Evolutionary conservation across 371 early-diverging fungal species (phyloP).

Genomic region (Mortierella sp.): DNA sequence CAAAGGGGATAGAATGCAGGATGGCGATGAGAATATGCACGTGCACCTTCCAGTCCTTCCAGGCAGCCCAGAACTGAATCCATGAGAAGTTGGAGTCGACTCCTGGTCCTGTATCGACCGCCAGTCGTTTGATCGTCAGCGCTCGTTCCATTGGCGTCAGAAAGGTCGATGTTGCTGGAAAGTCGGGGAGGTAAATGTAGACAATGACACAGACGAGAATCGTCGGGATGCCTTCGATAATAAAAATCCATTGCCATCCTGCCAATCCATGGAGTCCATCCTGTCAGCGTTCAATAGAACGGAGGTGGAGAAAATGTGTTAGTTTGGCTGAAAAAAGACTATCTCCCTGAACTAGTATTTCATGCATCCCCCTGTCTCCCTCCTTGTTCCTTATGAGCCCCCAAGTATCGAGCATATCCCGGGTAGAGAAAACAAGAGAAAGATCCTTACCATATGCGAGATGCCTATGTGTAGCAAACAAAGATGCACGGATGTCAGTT

Average conservation of each 20-base stretch:
- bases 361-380: background rate
- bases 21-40: slow-evolving; percentile 66
- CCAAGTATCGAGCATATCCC: background rate
- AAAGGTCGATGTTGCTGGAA: slow-evolving; percentile 66
- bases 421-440: no score
- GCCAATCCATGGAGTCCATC: slow-evolving; percentile 68
- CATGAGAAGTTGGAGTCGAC: slow-evolving; percentile 68
- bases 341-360: background rate
- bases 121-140: slow-evolving; percentile 65
- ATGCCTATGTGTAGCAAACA: background rate
- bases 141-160: slow-evolving; percentile 64
- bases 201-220: slow-evolving; percentile 62
- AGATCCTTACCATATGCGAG: slow-evolving; percentile 2
- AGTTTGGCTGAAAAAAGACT: background rate
- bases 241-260: slow-evolving; percentile 76
- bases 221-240: slow-evolving; percentile 72
- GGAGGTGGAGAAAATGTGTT: background rate
- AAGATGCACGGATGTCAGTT: background rate
- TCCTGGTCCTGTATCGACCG: slow-evolving; percentile 60
- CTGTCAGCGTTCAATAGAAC: background rate
- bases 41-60: slow-evolving; percentile 68
- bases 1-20: slow-evolving; percentile 60
- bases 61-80: slow-evolving; percentile 65
- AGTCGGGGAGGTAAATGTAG: slow-evolving; percentile 69
- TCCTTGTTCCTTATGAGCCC: background rate